Evolutionary conservation across 208 protist genomes (phyloP).

Genomic region (Crithidia sp.): DNA sequence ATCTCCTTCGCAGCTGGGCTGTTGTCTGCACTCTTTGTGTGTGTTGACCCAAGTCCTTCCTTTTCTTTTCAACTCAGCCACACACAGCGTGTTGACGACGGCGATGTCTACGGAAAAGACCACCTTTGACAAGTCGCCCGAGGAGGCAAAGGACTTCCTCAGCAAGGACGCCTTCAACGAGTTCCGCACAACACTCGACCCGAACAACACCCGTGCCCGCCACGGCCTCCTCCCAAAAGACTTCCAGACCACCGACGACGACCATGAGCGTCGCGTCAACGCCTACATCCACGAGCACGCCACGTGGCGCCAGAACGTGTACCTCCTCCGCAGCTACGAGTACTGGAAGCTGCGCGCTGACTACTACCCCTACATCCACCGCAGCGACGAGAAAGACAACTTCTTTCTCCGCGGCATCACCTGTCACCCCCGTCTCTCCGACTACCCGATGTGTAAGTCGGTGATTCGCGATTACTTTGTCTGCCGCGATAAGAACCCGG

Average conservation of each 20-base stretch:
- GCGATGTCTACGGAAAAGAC: slow-evolving; percentile 14
- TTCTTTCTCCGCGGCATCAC: slow-evolving; percentile 85
- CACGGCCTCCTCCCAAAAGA: slow-evolving; percentile 70
- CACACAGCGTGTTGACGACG: no score
- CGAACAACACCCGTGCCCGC: slow-evolving; percentile 45
- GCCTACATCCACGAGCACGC: slow-evolving; percentile 59
- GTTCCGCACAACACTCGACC: slow-evolving; percentile 44
- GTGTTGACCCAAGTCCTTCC: no score
- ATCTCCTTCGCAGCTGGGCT: no score
- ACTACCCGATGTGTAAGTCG: slow-evolving; percentile 83
- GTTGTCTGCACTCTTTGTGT: no score
- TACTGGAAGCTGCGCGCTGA: slow-evolving; percentile 84
- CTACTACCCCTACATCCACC: slow-evolving; percentile 78
- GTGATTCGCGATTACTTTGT: slow-evolving; percentile 89
- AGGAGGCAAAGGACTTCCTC: slow-evolving; percentile 62
- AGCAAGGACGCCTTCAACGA: slow-evolving; percentile 66
- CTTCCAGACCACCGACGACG: slow-evolving; percentile 57
- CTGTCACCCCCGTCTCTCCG: slow-evolving; percentile 78
- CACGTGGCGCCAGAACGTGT: slow-evolving; percentile 70
- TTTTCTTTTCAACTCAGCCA: no score
- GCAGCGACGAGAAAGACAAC: slow-evolving; percentile 74
- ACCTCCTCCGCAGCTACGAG: slow-evolving; percentile 66
- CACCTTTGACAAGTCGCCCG: slow-evolving; percentile 28
- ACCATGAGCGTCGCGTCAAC: slow-evolving; percentile 68
- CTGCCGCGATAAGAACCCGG: slow-evolving; percentile 71